phyloP scores from a whole-genome alignment of 352 stramenopile species.

The Bremia lactucae region DNA sequence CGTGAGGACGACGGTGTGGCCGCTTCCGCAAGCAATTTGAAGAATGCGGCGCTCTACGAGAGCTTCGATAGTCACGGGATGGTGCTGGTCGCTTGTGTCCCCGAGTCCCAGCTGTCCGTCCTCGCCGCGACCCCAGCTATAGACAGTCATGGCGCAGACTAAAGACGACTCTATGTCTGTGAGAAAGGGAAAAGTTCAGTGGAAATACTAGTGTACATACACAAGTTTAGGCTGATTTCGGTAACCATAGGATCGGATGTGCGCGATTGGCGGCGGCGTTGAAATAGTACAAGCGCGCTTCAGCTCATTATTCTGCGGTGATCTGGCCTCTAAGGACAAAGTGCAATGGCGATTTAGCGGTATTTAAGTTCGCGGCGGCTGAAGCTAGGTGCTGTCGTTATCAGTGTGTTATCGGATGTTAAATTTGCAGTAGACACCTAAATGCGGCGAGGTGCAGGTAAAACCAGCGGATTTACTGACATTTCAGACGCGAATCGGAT shows the following conservation, averaged over 20 bases:
- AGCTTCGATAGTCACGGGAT: constrained; percentile 70
- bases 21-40: constrained; percentile 82
- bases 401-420: constrained; percentile 22
- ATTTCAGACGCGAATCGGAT: constrained; percentile 18
- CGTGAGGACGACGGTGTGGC: constrained; percentile 84
- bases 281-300: too few relatives aligned
- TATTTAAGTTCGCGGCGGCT: constrained; percentile 13
- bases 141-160: constrained; percentile 38
- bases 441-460: constrained; percentile 31
- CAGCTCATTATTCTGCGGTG: too few relatives aligned
- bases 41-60: constrained; percentile 74
- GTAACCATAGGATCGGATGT: too few relatives aligned
- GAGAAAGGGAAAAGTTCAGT: too few relatives aligned
- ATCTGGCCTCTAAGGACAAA: too few relatives aligned
- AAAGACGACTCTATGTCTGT: neutral
- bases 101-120: constrained; percentile 79
- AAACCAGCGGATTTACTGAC: constrained; percentile 48
- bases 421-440: constrained; percentile 20
- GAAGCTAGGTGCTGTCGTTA: constrained; percentile 8
- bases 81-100: constrained; percentile 83
- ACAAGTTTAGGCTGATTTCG: too few relatives aligned
- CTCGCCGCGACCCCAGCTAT: constrained; percentile 83
- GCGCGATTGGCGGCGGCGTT: too few relatives aligned
- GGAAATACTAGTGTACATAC: too few relatives aligned
- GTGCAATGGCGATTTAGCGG: neutral